Evolutionary conservation across 139 green algal genomes (phyloP), one percentile per base, ranked within the genome.

Genomic region (Chlorella sp.): DNA sequence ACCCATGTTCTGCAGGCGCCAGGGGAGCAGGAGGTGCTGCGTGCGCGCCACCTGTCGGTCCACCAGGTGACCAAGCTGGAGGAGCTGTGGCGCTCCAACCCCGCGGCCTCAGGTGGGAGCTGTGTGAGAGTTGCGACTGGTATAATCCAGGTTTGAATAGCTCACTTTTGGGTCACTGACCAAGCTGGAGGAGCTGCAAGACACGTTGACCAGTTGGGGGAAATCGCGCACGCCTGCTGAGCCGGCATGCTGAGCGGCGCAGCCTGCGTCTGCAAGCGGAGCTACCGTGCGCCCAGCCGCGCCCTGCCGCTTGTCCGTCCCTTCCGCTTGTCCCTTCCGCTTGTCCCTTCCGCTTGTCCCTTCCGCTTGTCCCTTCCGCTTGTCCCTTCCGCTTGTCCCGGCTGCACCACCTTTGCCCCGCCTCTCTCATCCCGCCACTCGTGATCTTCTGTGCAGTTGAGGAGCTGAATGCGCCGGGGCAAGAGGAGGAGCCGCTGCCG

Each of bases 71-170:
- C 51, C 3, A 40, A 65, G 36, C 89, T 97, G 77, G 96, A 99
- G 90, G 95, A 98, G 81, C 72, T 96, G 51, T 99, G 97, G 97
- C 98, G 97, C 85, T 84, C 28, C 7, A 91, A 95, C 72, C 93
- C 96, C 0, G 13, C 16, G 2, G 86, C 86, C 43, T 76, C 86
- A 38, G 70, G 84, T 81, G 51, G 26, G 41, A 13, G 16, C 11
- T 51, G 36, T 34, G 2, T 26, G n/a, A n/a, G n/a, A n/a, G n/a
- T n/a, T 24, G 11, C 51, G 46, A 54, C 46, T 54, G 46, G n/a
- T n/a, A n/a, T n/a, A n/a, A n/a, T n/a, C n/a, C n/a, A n/a, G n/a
- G n/a, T n/a, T n/a, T n/a, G n/a, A n/a, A n/a, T n/a, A n/a, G n/a
- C n/a, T n/a, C n/a, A n/a, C n/a, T n/a, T n/a, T n/a, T n/a, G n/a